Percentiles rank a stretch among this genome's conserved stretches.
Evolutionary conservation across 116 monocot species (phyloP).

Genomic region (Posidonia oceanica): DNA sequence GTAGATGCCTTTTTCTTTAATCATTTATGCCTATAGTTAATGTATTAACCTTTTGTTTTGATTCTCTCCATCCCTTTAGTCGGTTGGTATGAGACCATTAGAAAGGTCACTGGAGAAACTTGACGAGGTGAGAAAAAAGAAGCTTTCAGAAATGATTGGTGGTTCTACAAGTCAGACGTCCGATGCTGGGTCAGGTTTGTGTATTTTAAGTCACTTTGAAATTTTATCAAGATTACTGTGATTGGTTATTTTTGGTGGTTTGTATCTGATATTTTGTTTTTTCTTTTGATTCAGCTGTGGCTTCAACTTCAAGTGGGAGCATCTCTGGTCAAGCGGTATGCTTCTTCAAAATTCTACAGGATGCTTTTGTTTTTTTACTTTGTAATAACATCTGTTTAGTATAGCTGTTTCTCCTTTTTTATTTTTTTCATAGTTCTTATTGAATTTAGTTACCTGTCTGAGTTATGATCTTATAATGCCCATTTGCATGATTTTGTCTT

Average conservation of each 20-base stretch:
- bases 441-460: no score
- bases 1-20: not conserved
- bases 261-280: not conserved
- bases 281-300: constrained; percentile 25
- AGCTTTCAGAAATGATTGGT: constrained; percentile 98
- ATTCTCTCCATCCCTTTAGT: constrained; percentile 19
- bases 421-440: not conserved
- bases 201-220: not conserved
- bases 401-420: no score
- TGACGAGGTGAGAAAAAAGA: constrained; percentile 97
- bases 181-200: constrained; percentile 45
- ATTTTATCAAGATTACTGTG: not conserved
- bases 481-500: no score
- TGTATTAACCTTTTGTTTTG: constrained; percentile 2
- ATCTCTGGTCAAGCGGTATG: constrained; percentile 45
- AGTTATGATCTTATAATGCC: no score
- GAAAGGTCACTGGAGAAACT: constrained; percentile 95
- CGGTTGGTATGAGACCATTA: constrained; percentile 94
- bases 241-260: not conserved
- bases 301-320: constrained; percentile 26
- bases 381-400: not conserved
- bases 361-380: not conserved
- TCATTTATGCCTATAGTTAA: not conserved
- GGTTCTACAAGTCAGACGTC: constrained; percentile 25
- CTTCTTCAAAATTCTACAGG: constrained; percentile 1